A percentile compares a stretch with the other conserved stretches of the same genome.
phyloP scores from a whole-genome alignment of 305 asterid genomes.

The Salvia sclarea region DNA sequence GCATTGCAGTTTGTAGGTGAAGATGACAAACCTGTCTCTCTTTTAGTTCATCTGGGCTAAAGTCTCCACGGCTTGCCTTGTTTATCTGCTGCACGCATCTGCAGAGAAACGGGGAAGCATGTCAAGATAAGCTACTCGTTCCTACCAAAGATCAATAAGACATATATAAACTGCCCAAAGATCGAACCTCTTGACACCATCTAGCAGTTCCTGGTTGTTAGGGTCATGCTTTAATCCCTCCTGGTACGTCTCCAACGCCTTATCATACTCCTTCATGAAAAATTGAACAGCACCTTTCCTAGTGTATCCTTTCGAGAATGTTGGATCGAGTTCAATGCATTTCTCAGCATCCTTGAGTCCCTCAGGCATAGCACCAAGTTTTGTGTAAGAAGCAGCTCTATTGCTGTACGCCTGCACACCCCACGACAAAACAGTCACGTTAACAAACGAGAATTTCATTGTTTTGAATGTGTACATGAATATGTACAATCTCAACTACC shows the following conservation, averaged over 20 bases:
- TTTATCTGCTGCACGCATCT: constrained; percentile 83
- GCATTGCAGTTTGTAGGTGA: not conserved
- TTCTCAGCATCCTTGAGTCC: constrained; percentile 94
- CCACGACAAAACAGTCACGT: too few relatives aligned
- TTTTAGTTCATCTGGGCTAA: constrained; percentile 86
- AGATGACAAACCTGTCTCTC: constrained; percentile 80
- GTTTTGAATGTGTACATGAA: too few relatives aligned
- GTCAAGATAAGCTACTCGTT: too few relatives aligned
- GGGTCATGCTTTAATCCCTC: constrained; percentile 84
- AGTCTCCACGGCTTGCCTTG: constrained; percentile 88
- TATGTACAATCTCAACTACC: constrained; percentile 41
- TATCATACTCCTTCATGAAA: constrained; percentile 87
- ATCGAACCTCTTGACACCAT: constrained; percentile 90
- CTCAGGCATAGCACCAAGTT: constrained; percentile 93
- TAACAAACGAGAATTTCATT: too few relatives aligned
- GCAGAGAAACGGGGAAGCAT: constrained; percentile 34
- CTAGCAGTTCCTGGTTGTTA: constrained; percentile 67
- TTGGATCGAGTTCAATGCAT: constrained; percentile 91
- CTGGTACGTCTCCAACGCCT: constrained; percentile 89
- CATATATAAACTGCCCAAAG: too few relatives aligned
- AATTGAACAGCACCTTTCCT: constrained; percentile 87
- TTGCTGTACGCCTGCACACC: constrained; percentile 88
- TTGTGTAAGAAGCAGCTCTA: constrained; percentile 92
- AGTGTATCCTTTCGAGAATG: constrained; percentile 81
- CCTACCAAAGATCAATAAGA: too few relatives aligned